Evolutionary conservation across 352 stramenopile species (phyloP).

Genomic region (Pythium rishiriense): DNA sequence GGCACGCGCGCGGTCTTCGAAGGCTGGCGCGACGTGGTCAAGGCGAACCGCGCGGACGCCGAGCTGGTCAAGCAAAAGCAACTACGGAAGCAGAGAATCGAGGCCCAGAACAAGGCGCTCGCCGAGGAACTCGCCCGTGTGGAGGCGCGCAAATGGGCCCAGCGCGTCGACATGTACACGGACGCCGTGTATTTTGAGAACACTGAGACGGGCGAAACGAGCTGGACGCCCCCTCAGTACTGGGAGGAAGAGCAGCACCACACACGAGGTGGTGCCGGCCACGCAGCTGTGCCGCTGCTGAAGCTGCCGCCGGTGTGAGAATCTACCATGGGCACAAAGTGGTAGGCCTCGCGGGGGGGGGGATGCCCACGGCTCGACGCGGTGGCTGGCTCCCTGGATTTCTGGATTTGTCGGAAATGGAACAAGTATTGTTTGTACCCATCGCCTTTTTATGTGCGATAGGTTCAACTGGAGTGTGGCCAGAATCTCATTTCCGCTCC

Average conservation of each 20-base stretch:
- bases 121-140: constrained; percentile 48
- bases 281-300: constrained; percentile 18
- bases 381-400: too few relatives aligned
- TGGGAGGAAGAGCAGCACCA: constrained; percentile 52
- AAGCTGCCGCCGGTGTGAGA: constrained; percentile 31
- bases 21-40: constrained; percentile 56
- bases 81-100: constrained; percentile 42
- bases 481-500: too few relatives aligned
- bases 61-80: constrained; percentile 32
- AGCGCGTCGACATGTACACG: constrained; percentile 63
- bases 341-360: too few relatives aligned
- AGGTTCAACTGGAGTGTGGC: too few relatives aligned
- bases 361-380: too few relatives aligned
- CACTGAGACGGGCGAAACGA: constrained; percentile 44
- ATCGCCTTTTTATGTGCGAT: too few relatives aligned
- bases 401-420: too few relatives aligned
- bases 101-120: constrained; percentile 49
- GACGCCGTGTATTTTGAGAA: constrained; percentile 71
- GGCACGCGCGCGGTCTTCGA: constrained; percentile 57
- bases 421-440: too few relatives aligned
- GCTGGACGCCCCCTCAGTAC: constrained; percentile 48
- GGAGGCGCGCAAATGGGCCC: constrained; percentile 51
- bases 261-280: not conserved
- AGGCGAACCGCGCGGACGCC: constrained; percentile 35
- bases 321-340: too few relatives aligned